These are phyloP conservation scores for Neonectria ditissima DNA, from an alignment of 2,329 filamentous ascomycete genomes.

Conservation along the genomic window DNA sequence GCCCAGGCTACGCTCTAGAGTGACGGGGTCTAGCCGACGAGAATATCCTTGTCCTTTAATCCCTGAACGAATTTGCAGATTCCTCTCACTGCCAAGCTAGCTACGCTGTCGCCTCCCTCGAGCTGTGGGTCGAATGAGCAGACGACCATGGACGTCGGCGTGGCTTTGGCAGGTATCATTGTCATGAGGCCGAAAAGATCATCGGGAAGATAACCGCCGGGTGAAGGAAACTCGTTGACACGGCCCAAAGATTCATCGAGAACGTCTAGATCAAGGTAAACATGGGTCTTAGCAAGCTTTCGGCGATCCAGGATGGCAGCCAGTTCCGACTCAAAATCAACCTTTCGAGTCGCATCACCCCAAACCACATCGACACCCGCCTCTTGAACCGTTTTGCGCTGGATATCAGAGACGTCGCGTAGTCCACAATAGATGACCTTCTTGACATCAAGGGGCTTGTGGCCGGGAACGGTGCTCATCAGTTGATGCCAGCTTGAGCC, in stretches of 20 bases:
- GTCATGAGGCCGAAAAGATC: slow-evolving; percentile 1
- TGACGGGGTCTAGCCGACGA: too few relatives aligned
- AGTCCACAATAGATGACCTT: not conserved
- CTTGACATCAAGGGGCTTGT: not conserved
- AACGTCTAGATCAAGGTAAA: slow-evolving; percentile 9
- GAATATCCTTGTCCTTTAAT: too few relatives aligned
- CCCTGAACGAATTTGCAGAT: too few relatives aligned
- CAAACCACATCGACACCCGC: not conserved
- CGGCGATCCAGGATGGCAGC: not conserved
- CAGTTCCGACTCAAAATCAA: not conserved
- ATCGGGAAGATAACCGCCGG: slow-evolving; percentile 1
- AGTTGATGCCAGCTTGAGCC: slow-evolving; percentile 2
- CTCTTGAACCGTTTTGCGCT: not conserved
- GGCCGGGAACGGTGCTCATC: slow-evolving; percentile 9
- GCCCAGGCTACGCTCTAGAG: too few relatives aligned
- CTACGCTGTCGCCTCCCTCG: slow-evolving; percentile 3
- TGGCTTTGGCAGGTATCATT: not conserved
- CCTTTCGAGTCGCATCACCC: not conserved
- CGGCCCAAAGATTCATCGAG: slow-evolving; percentile 12
- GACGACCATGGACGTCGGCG: not conserved
- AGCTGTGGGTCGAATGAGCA: slow-evolving; percentile 3
- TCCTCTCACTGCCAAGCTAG: not conserved
- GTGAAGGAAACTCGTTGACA: slow-evolving; percentile 7
- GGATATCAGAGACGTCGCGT: not conserved
- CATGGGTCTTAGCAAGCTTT: not conserved